phyloP scores from a whole-genome alignment of 129 eudicot species.

The Flaveria brownii region DNA sequence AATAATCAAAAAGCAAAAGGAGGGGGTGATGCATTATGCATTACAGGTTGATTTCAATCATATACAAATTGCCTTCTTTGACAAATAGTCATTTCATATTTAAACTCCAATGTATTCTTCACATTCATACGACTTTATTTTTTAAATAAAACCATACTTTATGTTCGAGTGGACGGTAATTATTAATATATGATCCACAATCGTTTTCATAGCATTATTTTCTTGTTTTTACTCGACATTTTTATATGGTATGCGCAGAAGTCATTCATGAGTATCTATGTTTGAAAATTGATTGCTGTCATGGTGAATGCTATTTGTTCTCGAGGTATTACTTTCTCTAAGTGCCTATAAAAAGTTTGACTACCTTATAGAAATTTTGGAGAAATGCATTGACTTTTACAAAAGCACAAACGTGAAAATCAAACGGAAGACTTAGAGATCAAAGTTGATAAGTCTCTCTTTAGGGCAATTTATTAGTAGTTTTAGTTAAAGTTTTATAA shows the following conservation, averaged over 20 bases:
- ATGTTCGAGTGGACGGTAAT: slow-evolving; percentile 35
- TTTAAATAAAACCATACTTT: neutral
- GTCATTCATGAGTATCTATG: slow-evolving; percentile 29
- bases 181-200: slow-evolving; percentile 29
- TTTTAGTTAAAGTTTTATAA: neutral
- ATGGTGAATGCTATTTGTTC: slow-evolving; percentile 25
- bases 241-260: slow-evolving; percentile 16
- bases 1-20: slow-evolving; percentile 10
- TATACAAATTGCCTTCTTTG: slow-evolving; percentile 28
- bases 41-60: slow-evolving; percentile 15
- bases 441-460: too few relatives aligned
- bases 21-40: slow-evolving; percentile 17
- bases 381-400: slow-evolving; percentile 30
- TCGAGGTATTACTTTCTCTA: slow-evolving; percentile 38
- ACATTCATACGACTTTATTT: slow-evolving; percentile 37
- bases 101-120: slow-evolving; percentile 23
- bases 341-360: slow-evolving; percentile 34
- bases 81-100: slow-evolving; percentile 36
- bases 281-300: slow-evolving; percentile 32
- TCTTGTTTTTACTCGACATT: slow-evolving; percentile 11
- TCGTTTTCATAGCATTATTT: slow-evolving; percentile 29
- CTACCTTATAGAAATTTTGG: slow-evolving; percentile 18
- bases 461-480: neutral
- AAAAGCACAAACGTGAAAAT: neutral
- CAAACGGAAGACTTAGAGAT: neutral